Conservation (phyloP, 306 rosid genomes). For the Trifolium fragiferum region DNA sequence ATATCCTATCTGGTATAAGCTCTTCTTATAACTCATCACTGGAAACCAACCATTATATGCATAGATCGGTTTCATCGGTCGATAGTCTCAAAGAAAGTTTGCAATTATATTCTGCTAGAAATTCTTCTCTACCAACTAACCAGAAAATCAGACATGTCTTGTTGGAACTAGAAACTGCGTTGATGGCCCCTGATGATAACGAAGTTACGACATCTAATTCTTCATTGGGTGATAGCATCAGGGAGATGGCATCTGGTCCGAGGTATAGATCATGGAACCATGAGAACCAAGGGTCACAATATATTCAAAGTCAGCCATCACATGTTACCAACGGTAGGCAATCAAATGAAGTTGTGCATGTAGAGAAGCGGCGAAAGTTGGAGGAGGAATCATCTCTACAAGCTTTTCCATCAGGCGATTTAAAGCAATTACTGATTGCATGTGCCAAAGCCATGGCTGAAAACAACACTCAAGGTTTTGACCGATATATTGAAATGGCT, state of each 20-base stretch:
- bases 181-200: conserved; percentile 84
- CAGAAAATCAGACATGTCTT: conserved; percentile 56
- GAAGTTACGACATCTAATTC: conserved; percentile 48
- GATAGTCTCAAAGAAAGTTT: conserved; percentile 46
- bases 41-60: conserved; percentile 55
- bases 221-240: conserved; percentile 51
- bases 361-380: conserved; percentile 65
- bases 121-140: conserved; percentile 44
- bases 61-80: conserved; percentile 46
- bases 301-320: conserved; percentile 53
- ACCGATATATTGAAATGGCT: conserved; percentile 62
- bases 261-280: conserved; percentile 59
- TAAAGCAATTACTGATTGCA: conserved; percentile 75
- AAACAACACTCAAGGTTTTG: conserved; percentile 55
- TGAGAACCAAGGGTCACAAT: conserved; percentile 48
- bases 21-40: conserved; percentile 58
- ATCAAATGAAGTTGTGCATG: conserved; percentile 47
- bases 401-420: conserved; percentile 52
- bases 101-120: conserved; percentile 49
- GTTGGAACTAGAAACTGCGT: conserved; percentile 76
- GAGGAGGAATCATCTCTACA: conserved; percentile 58
- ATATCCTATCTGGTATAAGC: conserved; percentile 64
- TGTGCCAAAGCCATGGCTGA: conserved; percentile 81
- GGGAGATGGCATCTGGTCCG: conserved; percentile 44
- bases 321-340: conserved; percentile 48